phyloP scores from a whole-genome alignment of 1,284 basidiomycete genomes.

The Leccinum holopus region DNA sequence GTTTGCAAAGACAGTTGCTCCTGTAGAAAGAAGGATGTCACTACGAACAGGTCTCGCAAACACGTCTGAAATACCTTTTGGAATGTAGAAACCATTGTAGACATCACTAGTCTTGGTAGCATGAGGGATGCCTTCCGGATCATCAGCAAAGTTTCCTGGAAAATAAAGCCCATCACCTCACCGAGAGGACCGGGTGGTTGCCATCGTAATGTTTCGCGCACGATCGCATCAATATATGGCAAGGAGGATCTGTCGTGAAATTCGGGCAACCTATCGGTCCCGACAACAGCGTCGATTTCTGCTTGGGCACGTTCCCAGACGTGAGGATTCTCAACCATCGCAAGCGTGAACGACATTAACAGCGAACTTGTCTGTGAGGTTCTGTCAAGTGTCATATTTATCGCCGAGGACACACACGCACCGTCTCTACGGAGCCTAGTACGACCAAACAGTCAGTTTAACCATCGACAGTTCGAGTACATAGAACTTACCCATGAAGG shows the following conservation, averaged over 20 bases:
- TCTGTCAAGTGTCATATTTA: constrained; percentile 1
- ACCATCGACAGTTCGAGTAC: accelerated
- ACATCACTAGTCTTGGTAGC: constrained; percentile 17
- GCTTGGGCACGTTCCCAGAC: constrained; percentile 35
- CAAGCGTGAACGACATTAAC: constrained; percentile 32
- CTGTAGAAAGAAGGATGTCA: neutral
- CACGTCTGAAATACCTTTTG: constrained; percentile 22
- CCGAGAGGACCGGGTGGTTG: constrained; percentile 26
- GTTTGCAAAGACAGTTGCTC: constrained; percentile 22
- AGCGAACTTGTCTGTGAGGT: constrained; percentile 13
- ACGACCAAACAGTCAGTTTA: neutral
- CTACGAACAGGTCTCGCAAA: neutral
- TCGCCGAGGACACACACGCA: constrained; percentile 9
- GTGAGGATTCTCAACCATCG: constrained; percentile 37
- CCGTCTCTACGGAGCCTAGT: constrained; percentile 27
- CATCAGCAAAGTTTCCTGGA: neutral
- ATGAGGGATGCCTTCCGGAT: constrained; percentile 16
- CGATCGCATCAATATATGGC: constrained; percentile 39
- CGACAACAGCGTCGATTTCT: constrained; percentile 40
- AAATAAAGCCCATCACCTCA: constrained; percentile 1
- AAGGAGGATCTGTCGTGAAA: constrained; percentile 39
- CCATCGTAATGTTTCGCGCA: constrained; percentile 40
- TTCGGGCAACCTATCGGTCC: constrained; percentile 38
- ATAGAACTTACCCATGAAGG: constrained; percentile 21
- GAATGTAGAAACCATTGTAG: constrained; percentile 29